Evolutionary conservation across 768 basidiomycete genomes (phyloP).

Genomic region (Calocera viscosa): DNA sequence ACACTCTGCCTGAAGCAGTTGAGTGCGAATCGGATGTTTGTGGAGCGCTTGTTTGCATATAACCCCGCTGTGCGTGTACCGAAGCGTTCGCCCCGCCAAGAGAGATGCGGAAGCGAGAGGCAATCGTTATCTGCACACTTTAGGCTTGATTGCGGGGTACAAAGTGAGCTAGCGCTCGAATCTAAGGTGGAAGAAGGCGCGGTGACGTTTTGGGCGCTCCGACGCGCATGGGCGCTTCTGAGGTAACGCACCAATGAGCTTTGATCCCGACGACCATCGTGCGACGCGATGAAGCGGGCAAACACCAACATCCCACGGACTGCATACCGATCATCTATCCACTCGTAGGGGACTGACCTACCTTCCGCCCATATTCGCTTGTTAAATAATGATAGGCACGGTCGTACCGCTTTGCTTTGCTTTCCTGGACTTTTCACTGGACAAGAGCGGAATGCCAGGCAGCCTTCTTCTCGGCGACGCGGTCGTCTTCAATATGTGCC

Average conservation of each 20-base stretch:
- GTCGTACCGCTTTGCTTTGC: background rate
- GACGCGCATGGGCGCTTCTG: slow-evolving; percentile 5
- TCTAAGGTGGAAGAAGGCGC: background rate
- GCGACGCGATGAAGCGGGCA: background rate
- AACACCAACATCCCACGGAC: background rate
- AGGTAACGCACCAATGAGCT: background rate
- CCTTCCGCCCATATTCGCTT: background rate
- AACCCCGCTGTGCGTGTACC: background rate
- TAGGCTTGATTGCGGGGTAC: background rate
- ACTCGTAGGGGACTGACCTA: background rate
- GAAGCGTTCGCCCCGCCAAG: background rate
- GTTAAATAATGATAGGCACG: background rate
- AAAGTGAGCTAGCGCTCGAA: background rate
- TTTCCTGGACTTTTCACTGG: background rate
- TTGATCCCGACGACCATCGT: background rate
- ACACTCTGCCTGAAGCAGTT: too few relatives aligned
- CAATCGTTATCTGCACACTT: background rate
- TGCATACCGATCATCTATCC: background rate
- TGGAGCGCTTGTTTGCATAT: background rate
- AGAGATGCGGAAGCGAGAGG: background rate
- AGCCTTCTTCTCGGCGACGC: background rate
- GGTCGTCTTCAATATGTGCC: too few relatives aligned
- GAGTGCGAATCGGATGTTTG: background rate
- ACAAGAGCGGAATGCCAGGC: background rate
- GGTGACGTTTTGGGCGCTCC: background rate